Conservation (phyloP, 192 early-diverging fungal species). For the Piromyces sp. region DNA sequence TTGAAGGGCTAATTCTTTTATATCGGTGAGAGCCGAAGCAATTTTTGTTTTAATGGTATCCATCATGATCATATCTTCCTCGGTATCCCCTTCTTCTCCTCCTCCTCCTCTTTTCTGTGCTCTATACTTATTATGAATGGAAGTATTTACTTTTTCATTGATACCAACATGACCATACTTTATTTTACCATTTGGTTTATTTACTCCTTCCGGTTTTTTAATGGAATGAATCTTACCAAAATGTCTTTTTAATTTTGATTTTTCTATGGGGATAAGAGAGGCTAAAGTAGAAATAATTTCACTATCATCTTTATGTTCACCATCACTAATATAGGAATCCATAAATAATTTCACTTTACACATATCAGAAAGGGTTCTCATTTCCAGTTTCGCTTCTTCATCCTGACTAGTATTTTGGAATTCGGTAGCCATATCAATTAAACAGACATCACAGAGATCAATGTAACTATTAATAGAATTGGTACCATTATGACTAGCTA, state of each 20-base stretch:
- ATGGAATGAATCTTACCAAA: not conserved
- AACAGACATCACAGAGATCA: not conserved
- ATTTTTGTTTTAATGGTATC: too few species aligned
- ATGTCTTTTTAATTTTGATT: not conserved
- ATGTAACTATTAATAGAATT: not conserved
- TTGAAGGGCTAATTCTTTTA: not conserved
- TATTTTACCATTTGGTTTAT: not conserved
- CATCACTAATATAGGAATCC: not conserved
- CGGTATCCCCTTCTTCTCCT: not conserved
- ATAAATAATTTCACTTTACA: not conserved
- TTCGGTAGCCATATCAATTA: not conserved
- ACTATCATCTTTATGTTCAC: not conserved
- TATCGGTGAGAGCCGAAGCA: not conserved
- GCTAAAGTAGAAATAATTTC: not conserved
- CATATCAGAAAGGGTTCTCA: not conserved
- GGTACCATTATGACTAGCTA: not conserved
- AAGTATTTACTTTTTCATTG: not conserved
- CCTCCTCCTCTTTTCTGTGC: too few species aligned
- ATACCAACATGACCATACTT: not conserved
- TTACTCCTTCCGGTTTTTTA: not conserved
- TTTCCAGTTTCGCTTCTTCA: not conserved
- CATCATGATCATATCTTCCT: not conserved
- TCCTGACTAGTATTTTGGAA: not conserved
- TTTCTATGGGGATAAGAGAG: not conserved
- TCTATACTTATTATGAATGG: not conserved